Conservation (phyloP, 2,329 filamentous ascomycete genomes). For the Clarireedia sp. region DNA sequence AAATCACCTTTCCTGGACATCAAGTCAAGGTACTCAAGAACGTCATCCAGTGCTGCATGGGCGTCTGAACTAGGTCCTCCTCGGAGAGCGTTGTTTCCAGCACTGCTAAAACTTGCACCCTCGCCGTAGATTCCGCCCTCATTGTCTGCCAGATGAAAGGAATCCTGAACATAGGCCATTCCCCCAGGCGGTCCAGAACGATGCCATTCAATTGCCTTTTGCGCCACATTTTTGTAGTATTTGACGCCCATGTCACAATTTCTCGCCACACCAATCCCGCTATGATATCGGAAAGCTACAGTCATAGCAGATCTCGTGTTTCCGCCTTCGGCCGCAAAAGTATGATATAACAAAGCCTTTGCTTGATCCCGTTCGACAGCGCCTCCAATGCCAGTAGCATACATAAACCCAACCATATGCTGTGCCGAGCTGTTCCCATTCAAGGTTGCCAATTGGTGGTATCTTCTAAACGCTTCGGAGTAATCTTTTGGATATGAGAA, state of each 20-base stretch:
- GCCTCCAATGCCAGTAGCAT: constrained; percentile 82
- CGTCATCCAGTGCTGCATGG: constrained; percentile 82
- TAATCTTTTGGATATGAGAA: constrained; percentile 82
- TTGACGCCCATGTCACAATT: constrained; percentile 78
- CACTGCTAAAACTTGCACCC: constrained; percentile 83
- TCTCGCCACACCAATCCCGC: constrained; percentile 75
- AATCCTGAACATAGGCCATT: constrained; percentile 65
- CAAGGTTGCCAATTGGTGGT: constrained; percentile 65
- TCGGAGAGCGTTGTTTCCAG: constrained; percentile 72
- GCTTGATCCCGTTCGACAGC: constrained; percentile 81
- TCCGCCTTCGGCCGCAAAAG: constrained; percentile 78
- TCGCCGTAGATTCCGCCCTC: constrained; percentile 89
- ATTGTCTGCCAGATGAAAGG: constrained; percentile 83
- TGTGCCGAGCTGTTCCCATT: constrained; percentile 88
- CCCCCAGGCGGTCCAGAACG: constrained; percentile 87
- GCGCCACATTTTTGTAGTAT: constrained; percentile 89
- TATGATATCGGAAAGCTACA: constrained; percentile 75
- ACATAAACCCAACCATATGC: constrained; percentile 92
- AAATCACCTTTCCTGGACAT: constrained; percentile 68
- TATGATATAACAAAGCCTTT: constrained; percentile 87
- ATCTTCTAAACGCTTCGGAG: constrained; percentile 69
- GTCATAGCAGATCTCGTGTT: constrained; percentile 90
- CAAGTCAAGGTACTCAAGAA: constrained; percentile 79
- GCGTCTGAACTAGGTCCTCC: constrained; percentile 68
- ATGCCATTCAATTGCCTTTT: constrained; percentile 85